phyloP scores from a whole-genome alignment of 2,329 filamentous ascomycete genomes.

The Graphilbum ipis-grandicollis region DNA sequence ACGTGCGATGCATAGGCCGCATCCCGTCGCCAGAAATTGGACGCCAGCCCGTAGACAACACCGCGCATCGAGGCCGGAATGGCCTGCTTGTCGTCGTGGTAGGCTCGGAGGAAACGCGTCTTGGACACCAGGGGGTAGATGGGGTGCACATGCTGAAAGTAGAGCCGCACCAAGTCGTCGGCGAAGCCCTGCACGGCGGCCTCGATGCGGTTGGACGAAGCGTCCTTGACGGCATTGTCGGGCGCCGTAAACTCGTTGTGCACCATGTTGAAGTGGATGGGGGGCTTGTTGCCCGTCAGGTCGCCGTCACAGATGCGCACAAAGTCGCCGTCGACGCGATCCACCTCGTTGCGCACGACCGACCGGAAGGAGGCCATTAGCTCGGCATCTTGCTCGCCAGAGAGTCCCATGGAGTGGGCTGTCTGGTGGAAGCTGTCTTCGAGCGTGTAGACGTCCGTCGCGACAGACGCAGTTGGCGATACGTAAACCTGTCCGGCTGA shows the following conservation, averaged over 20 bases:
- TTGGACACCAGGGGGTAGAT: constrained; percentile 26
- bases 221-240: constrained; percentile 19
- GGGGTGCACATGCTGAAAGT: constrained; percentile 27
- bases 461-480: no score
- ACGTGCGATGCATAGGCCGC: constrained; percentile 8
- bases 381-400: constrained; percentile 28
- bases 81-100: constrained; percentile 17
- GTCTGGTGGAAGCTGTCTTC: constrained; percentile 24
- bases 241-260: constrained; percentile 26
- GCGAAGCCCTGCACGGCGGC: constrained; percentile 21
- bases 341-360: constrained; percentile 25
- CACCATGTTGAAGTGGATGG: constrained; percentile 27
- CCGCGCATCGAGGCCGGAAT: constrained; percentile 27
- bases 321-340: constrained; percentile 21
- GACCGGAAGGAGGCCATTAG: constrained; percentile 28
- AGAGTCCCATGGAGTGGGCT: constrained; percentile 25
- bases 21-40: constrained; percentile 20
- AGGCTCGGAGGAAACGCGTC: constrained; percentile 22
- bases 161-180: constrained; percentile 23
- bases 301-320: constrained; percentile 3
- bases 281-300: constrained; percentile 17
- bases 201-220: constrained; percentile 25
- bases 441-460: no score
- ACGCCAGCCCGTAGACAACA: constrained; percentile 25
- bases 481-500: no score